Conservation (phyloP, 495 filamentous ascomycete genomes). For the Aspergillus bertholletiae region DNA sequence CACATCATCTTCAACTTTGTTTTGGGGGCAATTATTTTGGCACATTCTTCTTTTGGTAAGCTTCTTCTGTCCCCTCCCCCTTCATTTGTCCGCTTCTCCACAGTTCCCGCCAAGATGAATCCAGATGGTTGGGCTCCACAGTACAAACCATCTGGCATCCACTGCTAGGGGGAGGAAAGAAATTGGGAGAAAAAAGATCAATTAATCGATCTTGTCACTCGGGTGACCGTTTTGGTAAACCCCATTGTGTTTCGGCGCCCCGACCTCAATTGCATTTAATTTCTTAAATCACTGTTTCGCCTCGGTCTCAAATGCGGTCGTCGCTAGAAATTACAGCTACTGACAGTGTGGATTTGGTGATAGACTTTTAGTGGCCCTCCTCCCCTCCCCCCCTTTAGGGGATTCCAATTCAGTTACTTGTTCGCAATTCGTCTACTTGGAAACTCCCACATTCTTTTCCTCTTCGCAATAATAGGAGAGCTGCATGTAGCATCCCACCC, state of each 20-base stretch:
- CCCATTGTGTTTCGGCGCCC: neutral
- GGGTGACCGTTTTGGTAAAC: neutral
- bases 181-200: conserved; percentile 8
- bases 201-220: neutral
- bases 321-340: conserved; percentile 1
- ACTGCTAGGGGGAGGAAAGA: conserved; percentile 13
- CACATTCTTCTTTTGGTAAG: conserved; percentile 10
- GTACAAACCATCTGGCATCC: conserved; percentile 8
- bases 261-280: neutral
- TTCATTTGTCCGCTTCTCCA: conserved; percentile 19
- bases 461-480: conserved; percentile 7
- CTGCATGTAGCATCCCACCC: conserved; percentile 34
- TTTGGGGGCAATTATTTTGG: neutral
- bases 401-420: conserved; percentile 4
- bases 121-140: conserved; percentile 18
- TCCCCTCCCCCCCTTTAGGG: conserved; percentile 7
- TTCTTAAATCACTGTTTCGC: neutral
- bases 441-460: conserved; percentile 24
- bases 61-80: conserved; percentile 8
- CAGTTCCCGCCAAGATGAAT: conserved; percentile 25
- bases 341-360: conserved; percentile 7
- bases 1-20: conserved; percentile 1
- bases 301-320: neutral
- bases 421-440: conserved; percentile 18
- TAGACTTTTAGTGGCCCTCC: conserved; percentile 6